Percentiles rank a stretch among this genome's conserved stretches.
Evolutionary conservation across 768 basidiomycete species (phyloP).

Genomic region (Arthromyces matolae): DNA sequence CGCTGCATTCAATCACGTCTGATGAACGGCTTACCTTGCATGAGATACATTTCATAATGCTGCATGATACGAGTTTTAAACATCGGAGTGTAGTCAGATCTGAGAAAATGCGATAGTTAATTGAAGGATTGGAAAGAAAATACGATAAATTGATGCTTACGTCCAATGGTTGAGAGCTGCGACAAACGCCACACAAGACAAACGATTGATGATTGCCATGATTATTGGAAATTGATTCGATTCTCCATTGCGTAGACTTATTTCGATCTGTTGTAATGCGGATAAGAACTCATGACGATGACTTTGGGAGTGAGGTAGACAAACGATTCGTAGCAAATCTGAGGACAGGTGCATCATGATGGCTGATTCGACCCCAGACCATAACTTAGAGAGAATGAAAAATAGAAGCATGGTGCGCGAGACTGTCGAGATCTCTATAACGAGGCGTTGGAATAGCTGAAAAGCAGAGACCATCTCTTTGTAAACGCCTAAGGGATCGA

Average conservation of each 20-base stretch:
- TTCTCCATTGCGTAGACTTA: slow-evolving; percentile 16
- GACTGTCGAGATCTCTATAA: slow-evolving; percentile 20
- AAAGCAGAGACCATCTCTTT: slow-evolving; percentile 9
- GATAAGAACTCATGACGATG: not conserved
- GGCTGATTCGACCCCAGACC: slow-evolving; percentile 21
- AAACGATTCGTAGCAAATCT: slow-evolving; percentile 19
- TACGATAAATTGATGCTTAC: slow-evolving; percentile 9
- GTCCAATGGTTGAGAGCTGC: slow-evolving; percentile 20
- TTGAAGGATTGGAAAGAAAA: too few species aligned
- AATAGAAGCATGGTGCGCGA: slow-evolving; percentile 19
- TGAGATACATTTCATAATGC: slow-evolving; percentile 25
- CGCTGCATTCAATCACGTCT: not conserved
- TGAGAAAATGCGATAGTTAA: not conserved
- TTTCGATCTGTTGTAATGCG: slow-evolving; percentile 21
- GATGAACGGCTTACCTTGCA: slow-evolving; percentile 19
- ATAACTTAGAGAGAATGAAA: slow-evolving; percentile 21
- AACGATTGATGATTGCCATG: slow-evolving; percentile 14
- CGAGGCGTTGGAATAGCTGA: slow-evolving; percentile 19
- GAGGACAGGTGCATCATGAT: slow-evolving; percentile 25
- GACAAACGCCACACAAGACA: slow-evolving; percentile 17
- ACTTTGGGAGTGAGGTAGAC: not conserved
- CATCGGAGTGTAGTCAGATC: slow-evolving; percentile 4
- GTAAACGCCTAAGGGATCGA: slow-evolving; percentile 7
- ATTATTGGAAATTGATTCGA: slow-evolving; percentile 16
- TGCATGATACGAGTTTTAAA: slow-evolving; percentile 19